phyloP scores from a whole-genome alignment of 495 filamentous ascomycete genomes.

The Aspergillus incahuasiensis region DNA sequence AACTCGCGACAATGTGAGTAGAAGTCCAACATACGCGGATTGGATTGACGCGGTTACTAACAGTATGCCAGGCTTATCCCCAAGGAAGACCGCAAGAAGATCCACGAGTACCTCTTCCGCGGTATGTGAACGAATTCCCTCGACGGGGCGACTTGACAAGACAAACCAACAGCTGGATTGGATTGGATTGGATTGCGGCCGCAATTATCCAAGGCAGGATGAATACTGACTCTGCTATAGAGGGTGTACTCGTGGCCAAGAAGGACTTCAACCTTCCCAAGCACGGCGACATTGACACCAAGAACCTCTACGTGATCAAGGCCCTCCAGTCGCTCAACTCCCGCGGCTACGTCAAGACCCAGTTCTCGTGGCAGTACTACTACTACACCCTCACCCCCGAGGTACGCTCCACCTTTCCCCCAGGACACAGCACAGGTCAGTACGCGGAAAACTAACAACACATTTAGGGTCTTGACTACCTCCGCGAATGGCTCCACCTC shows the following conservation, averaged over 20 bases:
- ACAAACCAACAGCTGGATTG: background rate
- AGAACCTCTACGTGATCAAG: slow-evolving; percentile 99
- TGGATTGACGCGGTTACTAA: background rate
- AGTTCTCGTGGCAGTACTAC: slow-evolving; percentile 99
- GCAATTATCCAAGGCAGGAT: background rate
- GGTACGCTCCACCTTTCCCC: slow-evolving; percentile 20
- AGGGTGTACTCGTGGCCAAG: slow-evolving; percentile 98
- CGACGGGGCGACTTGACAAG: background rate
- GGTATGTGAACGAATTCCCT: slow-evolving; percentile 50
- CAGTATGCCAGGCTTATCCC: slow-evolving; percentile 77
- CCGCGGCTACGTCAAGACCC: slow-evolving; percentile 97
- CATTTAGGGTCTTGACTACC: slow-evolving; percentile 86
- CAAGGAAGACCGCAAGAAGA: slow-evolving; percentile 99
- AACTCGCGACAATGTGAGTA: slow-evolving; percentile 56
- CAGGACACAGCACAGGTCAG: background rate
- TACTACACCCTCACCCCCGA: slow-evolving; percentile 99
- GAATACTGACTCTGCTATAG: slow-evolving; percentile 39
- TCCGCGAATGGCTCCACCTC: slow-evolving; percentile 99
- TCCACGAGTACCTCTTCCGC: slow-evolving; percentile 99
- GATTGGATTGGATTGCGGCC: background rate
- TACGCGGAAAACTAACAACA: background rate
- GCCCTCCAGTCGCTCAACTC: slow-evolving; percentile 95
- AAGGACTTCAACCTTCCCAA: slow-evolving; percentile 96
- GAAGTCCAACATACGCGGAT: background rate
- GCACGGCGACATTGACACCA: slow-evolving; percentile 93